phyloP scores from a whole-genome alignment of 192 early-diverging fungal genomes.

The Allomyces arbusculus region DNA sequence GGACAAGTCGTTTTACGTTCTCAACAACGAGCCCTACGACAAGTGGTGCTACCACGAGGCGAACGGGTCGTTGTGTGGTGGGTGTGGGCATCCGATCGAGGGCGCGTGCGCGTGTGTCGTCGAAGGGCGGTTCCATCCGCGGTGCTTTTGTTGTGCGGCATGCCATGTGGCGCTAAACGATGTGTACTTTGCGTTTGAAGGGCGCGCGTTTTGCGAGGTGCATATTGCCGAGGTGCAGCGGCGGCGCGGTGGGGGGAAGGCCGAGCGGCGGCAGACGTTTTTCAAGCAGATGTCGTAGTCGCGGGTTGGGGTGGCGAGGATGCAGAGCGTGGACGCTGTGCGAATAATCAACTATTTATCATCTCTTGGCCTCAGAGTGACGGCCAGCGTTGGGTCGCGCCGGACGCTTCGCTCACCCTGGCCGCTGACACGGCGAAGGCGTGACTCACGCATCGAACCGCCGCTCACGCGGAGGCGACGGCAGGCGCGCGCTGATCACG shows the following conservation, averaged over 20 bases:
- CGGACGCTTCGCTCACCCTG: too few relatives aligned
- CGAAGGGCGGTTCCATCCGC: conserved; percentile 71
- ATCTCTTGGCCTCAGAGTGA: too few relatives aligned
- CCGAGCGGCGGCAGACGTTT: neutral
- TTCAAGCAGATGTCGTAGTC: neutral
- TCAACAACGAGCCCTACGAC: conserved; percentile 64
- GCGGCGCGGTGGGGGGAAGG: neutral
- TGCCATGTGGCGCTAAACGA: conserved; percentile 37
- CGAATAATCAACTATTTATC: too few relatives aligned
- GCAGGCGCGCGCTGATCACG: too few relatives aligned
- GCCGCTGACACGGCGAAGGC: too few relatives aligned
- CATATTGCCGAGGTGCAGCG: conserved; percentile 45
- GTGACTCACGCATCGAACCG: too few relatives aligned
- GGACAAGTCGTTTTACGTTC: conserved; percentile 72
- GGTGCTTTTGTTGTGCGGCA: conserved; percentile 50
- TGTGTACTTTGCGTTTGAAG: conserved; percentile 49
- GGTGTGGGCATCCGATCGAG: conserved; percentile 64
- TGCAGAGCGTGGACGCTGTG: too few relatives aligned
- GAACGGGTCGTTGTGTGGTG: conserved; percentile 63
- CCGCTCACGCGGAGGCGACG: too few relatives aligned
- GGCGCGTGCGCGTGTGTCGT: conserved; percentile 73
- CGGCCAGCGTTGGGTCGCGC: too few relatives aligned
- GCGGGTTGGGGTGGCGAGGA: too few relatives aligned
- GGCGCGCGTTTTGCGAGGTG: conserved; percentile 46
- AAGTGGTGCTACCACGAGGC: conserved; percentile 66